Evolutionary conservation across 176 grass and related monocot genomes (phyloP), one percentile per base, ranked within the genome.

Genomic region (Oryza glumipatula): DNA sequence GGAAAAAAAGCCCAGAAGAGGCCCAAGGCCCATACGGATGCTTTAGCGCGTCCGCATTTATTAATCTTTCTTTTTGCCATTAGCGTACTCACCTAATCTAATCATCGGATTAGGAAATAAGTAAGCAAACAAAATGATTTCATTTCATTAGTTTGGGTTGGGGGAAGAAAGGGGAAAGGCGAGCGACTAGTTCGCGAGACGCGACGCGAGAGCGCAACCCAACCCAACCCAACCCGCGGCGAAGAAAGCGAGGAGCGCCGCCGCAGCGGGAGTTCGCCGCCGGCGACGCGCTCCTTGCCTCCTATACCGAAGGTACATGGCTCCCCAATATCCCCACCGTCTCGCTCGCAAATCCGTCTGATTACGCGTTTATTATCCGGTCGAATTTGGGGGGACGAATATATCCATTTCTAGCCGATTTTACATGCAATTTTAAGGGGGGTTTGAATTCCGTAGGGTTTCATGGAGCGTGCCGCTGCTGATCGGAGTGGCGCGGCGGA

Each of bases 401-500:
- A 67, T 72, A 89, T 82, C 87, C 82, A 16, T 65, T 24, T 9
- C 63, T 60, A 13, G 28, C 12, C 41, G 52, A 23, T 61, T 16
- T 47, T 5, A 19, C 36, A 68, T 63, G 76, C 22, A 67, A 70
- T 3, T 35, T 35, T 32, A 7, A 60, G 9, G 46, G 38, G 33
- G 17, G 28, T 68, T 72, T 30, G 76, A 74, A 69, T 88, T 74
- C 66, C 78, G 82, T 74, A 72, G 83, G 81, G 33, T 73, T 73
- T 43, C 65, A 85, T 90, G 88, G 85, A 90, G 75, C 78, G 70
- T 1, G 69, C 45, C 52, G 45, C 77, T 26, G 67, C 77, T 26
- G 67, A 72, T 69, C 64, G 21, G 76, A 77, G 64, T 64, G 72
- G 23, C 14, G 30, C 10, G 15, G 51, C 72, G 17, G 65, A 78